These are phyloP conservation scores for Brasilioporus rufonigricans DNA, from an alignment of 768 basidiomycete genomes.

Conservation along the genomic window DNA sequence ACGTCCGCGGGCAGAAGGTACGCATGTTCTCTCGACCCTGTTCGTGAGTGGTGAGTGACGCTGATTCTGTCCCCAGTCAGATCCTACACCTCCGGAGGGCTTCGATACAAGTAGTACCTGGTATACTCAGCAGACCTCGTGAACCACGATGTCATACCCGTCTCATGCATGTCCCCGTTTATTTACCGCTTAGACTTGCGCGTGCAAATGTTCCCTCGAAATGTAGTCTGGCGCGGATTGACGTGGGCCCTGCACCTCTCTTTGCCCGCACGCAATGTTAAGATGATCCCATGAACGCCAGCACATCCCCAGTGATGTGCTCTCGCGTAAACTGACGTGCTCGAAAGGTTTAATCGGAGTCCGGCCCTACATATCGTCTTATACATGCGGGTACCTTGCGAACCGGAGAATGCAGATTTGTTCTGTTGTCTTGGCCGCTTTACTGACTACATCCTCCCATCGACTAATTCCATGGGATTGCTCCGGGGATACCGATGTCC, in stretches of 20 bases:
- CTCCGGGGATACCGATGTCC: background rate
- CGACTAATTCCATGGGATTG: background rate
- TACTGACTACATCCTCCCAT: background rate
- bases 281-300: background rate
- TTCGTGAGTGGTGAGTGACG: background rate
- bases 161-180: slow-evolving; percentile 22
- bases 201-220: background rate
- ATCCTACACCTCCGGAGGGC: slow-evolving; percentile 62
- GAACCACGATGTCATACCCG: slow-evolving; percentile 12
- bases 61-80: slow-evolving; percentile 43
- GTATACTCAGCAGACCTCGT: slow-evolving; percentile 58
- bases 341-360: background rate
- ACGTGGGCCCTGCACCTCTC: background rate
- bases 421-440: background rate
- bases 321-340: background rate
- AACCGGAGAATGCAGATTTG: background rate
- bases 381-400: background rate
- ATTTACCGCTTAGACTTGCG: slow-evolving; percentile 18
- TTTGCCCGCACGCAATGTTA: background rate
- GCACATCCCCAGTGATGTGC: background rate
- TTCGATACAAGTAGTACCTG: slow-evolving; percentile 76
- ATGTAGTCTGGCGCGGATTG: background rate
- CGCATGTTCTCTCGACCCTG: slow-evolving; percentile 24
- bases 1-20: slow-evolving; percentile 82
- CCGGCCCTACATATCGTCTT: background rate